Base-by-base conservation (phyloP, 306 rosid genomes). In the Hippophae tibetana region DNA sequence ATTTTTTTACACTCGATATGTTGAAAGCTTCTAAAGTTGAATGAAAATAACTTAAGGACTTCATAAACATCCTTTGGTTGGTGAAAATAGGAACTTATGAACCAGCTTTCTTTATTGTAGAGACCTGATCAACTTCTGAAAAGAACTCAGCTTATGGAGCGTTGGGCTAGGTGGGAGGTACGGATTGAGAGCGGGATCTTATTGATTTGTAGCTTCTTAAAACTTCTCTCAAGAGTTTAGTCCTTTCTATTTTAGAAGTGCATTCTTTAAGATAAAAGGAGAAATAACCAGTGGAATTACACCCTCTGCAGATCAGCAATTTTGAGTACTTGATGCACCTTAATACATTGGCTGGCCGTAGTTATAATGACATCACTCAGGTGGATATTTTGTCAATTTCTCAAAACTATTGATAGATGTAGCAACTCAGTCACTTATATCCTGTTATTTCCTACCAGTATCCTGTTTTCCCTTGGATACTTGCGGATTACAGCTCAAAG, bases 91-190 rank as follows among this genome's bases (percentile, higher is more conserved):
- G 60, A 27, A 68, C 65, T 66, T 69, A 62, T 65, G 47, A 59
- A 10, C 51, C 47, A 48, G 42, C 54, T 43, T 63, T 66, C 51
- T 66, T 65, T 71, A 66, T 67, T 75, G 72, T 72, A 92, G 99
- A 85, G 89, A 68, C 99, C 99, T 5, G 96, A 86, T 53, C 94
- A 85, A 85, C 90, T 92, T 72, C 59, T 92, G 51, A 86, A 85
- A 76, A 88, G 96, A 85, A 88, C 83, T 66, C 95, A 92, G 65
- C 96, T 92, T 63, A 92, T 80, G 96, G 99, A 92, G 76, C 85
- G 95, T 52, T 92, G 99, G 99, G 95, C 90, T n/a, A 85, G 96
- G 80, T 83, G 99, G 99, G 99, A 92, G 99, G 96, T 92, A 82
- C 63, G 79, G 52, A 56, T 27, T 64, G 60, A 50, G 27, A 61